These are phyloP conservation scores for Plenodomus tracheiphilus DNA, from an alignment of 2,329 filamentous ascomycete species.

Conservation along the genomic window DNA sequence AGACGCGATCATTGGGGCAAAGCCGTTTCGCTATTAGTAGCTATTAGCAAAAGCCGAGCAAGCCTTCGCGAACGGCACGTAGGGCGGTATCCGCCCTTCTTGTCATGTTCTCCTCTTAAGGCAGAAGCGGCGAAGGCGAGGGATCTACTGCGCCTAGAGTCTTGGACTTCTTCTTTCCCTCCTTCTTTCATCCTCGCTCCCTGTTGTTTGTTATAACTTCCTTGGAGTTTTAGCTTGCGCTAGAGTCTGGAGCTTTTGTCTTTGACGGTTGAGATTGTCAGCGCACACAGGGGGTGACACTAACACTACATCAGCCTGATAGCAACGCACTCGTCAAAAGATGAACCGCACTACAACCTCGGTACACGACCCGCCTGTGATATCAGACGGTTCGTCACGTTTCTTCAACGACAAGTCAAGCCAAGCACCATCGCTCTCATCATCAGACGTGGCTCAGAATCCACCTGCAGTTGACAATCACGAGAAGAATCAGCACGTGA, in stretches of 20 bases:
- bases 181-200: background rate
- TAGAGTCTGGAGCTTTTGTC: background rate
- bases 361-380: constrained; percentile 1
- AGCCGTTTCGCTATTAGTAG: background rate
- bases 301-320: background rate
- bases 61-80: constrained; percentile 1
- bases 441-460: constrained; percentile 13
- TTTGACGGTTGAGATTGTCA: background rate
- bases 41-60: constrained; percentile 3
- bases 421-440: constrained; percentile 15
- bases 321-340: background rate
- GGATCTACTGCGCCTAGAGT: background rate
- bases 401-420: constrained; percentile 22
- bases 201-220: background rate
- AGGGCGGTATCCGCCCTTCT: background rate
- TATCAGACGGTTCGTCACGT: constrained; percentile 1
- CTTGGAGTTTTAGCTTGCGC: no score
- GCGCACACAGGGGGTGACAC: background rate
- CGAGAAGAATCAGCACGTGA: constrained; percentile 19
- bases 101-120: background rate
- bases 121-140: background rate
- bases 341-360: background rate
- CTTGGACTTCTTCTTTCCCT: background rate
- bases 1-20: background rate
- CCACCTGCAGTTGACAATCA: constrained; percentile 7